Evolutionary conservation across 2,329 filamentous ascomycete species (phyloP), one percentile per base, ranked within the genome.

Genomic region (Pseudogymnoascus sp.): DNA sequence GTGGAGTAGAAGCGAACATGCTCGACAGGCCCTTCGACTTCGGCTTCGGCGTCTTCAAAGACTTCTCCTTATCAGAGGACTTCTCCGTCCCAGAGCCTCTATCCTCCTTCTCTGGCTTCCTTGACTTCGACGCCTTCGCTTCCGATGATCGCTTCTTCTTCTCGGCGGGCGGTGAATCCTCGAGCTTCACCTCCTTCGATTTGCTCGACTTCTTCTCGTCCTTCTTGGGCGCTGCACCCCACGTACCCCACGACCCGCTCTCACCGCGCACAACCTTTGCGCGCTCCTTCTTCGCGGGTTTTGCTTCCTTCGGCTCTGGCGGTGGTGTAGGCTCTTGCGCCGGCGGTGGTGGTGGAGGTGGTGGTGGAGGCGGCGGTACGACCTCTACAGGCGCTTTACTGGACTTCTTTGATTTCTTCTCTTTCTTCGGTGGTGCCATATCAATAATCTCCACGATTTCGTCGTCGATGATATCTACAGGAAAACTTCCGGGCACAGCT

Each of bases 201-300:
- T 60, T 60, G 57, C 57, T 60, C 18, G 69, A 66, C 59, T 69
- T 71, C 64, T 72, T 71, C 61, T 74, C 71, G 23, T 73, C 70
- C 68, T 79, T 80, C 67, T 76, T 39, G 3, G 26, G 67, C 65
- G n/a, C 67, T 68, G 60, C 68, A 63, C 26, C 36, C 57, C 36
- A 60, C 57, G 57, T 37, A 36, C 36, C 31, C 91, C 91, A 95
- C 31, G 88, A 86, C 11, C 83, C 80, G 37, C 81, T 81, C 21
- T 79, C 80, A 39, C 89, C 87, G 64, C 90, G 89, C 69, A 86
- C 89, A 67, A 92, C 84, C 71, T 88, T 91, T 29, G 88, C 78
- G 12, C 91, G 88, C 67, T 96, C 90, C 73, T 89, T 96, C 76
- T 86, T 90, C 3, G 80, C 80, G 4, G 79, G 73, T 62, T 82